Base-by-base conservation (phyloP, 2,329 filamentous ascomycete genomes). In the Lachnellula subtilissima region DNA sequence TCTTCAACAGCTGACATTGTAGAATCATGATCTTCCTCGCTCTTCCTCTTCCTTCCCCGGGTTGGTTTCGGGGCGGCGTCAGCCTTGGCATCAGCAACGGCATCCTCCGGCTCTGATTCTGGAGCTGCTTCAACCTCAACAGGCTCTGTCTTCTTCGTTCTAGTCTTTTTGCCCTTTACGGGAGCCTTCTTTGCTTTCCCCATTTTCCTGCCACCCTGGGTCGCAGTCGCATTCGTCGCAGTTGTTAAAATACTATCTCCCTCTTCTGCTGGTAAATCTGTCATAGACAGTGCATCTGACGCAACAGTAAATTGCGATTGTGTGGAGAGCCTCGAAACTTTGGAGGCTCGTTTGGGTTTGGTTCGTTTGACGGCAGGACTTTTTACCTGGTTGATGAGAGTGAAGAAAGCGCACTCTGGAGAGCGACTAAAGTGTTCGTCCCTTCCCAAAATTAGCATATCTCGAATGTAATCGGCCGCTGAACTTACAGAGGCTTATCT, bases 401-500 rank as follows among this genome's bases (percentile, higher is more conserved):
- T 73, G 68, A 97, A 97, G 75, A 96, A 97, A 14, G 84, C 79
- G 69, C 94, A 99, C 23, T 87, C 79, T 0, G 90, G 83, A 1
- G 87, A 87, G 64, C 94, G 85, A 53, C 83, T 85, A 65, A 86
- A 84, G 69, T 99, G 94, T 70, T 99, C 94, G 59, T 95, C 86
- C 69, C 89, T 93, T 56, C 43, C n/a, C 42, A 36, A 32, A 49
- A 47, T 66, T 32, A 47, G 15, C 9, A 45, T 47, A 67, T 52
- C 28, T 12, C 19, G 43, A 42, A 52, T 36, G 40, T 54, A 47
- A 42, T 37, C 25, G n/a, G 19, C 11, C 43, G 28, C 37, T 60
- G 67, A 57, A 73, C 87, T 73, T 71, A 91, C 85, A 88, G 82
- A 59, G 94, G 94, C 69, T 96, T 90, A 71, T 99, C 94, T 57